Conservation (phyloP, 2,329 filamentous ascomycete genomes). For the Colletotrichum endophyticum region DNA sequence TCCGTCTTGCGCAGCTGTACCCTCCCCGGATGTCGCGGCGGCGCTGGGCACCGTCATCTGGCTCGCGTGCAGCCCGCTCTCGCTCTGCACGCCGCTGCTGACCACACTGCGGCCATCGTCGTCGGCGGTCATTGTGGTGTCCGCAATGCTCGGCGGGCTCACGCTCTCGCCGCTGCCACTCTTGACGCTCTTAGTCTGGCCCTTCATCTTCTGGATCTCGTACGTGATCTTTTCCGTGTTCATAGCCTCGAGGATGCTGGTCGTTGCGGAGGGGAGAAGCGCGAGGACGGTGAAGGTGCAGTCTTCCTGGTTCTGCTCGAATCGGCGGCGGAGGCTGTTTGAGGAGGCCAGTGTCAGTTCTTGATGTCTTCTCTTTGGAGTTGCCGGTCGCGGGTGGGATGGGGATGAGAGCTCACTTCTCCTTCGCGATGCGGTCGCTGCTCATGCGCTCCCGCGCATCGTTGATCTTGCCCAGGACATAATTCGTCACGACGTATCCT, state of each 20-base stretch:
- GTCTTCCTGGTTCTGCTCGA: conserved; percentile 98
- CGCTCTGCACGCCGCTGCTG: conserved; percentile 72
- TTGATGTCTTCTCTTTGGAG: not conserved
- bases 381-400: not conserved
- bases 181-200: conserved; percentile 56
- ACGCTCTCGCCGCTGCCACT: conserved; percentile 32
- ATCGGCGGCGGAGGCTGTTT: conserved; percentile 84
- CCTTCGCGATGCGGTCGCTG: conserved; percentile 92
- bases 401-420: conserved; percentile 72
- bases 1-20: conserved; percentile 14
- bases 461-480: conserved; percentile 88
- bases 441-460: conserved; percentile 96
- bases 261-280: conserved; percentile 86
- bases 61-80: conserved; percentile 83
- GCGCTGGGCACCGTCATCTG: conserved; percentile 67
- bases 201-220: conserved; percentile 93
- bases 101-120: conserved; percentile 79
- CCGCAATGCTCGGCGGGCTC: conserved; percentile 64
- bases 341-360: not conserved
- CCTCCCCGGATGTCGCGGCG: conserved; percentile 41
- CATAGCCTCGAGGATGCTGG: conserved; percentile 85
- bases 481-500: conserved; percentile 91
- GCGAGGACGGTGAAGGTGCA: conserved; percentile 98
- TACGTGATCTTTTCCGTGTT: conserved; percentile 93
- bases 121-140: conserved; percentile 74